Evolutionary conservation across 352 stramenopile genomes (phyloP).

Genomic region (Achlya hypogyna): DNA sequence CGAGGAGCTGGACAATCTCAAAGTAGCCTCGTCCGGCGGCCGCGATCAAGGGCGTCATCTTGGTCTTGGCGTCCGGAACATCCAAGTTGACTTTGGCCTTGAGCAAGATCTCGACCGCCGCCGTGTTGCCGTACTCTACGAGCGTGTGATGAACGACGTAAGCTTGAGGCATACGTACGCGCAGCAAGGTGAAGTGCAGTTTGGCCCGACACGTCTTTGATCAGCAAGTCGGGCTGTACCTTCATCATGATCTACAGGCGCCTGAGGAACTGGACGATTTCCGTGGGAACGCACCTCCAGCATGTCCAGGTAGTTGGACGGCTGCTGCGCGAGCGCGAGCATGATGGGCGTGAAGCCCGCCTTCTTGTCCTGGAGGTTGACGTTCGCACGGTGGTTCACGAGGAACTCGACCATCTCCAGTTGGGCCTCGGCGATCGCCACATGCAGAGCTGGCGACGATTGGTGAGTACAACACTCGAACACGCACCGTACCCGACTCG

Average conservation of each 20-base stretch:
- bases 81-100: constrained; percentile 53
- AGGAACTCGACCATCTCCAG: constrained; percentile 62
- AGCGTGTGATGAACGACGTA: background rate
- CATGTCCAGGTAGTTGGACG: constrained; percentile 52
- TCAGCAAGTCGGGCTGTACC: constrained; percentile 51
- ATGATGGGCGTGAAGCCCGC: constrained; percentile 66
- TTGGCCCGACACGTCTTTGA: constrained; percentile 53
- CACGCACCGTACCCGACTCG: constrained; percentile 41
- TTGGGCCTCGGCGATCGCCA: constrained; percentile 62
- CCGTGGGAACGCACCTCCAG: constrained; percentile 21
- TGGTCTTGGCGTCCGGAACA: constrained; percentile 41
- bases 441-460: constrained; percentile 39
- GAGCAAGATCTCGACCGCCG: constrained; percentile 52
- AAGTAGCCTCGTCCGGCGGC: constrained; percentile 54
- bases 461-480: background rate
- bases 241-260: constrained; percentile 39
- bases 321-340: constrained; percentile 61
- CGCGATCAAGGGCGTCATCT: constrained; percentile 67
- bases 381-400: constrained; percentile 48
- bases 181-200: constrained; percentile 53
- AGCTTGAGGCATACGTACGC: constrained; percentile 27
- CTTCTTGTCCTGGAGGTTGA: constrained; percentile 73
- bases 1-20: constrained; percentile 44
- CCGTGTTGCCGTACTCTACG: constrained; percentile 47
- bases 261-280: background rate